Base-by-base conservation (phyloP, 345 rosid species). In the Lumnitzera racemosa region DNA sequence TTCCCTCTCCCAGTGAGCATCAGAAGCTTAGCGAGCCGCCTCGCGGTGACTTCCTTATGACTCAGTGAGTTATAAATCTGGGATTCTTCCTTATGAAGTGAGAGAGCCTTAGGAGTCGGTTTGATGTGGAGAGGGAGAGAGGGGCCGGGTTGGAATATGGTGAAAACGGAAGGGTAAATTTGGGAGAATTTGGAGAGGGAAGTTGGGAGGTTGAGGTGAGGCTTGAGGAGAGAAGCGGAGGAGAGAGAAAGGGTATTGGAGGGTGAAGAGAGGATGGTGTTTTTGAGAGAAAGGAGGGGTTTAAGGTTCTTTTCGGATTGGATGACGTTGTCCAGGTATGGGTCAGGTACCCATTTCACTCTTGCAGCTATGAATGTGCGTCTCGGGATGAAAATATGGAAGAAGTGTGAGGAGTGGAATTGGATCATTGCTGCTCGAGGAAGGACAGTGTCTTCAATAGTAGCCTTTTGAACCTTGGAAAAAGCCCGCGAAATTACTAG, bases 341-440 rank as follows among this genome's bases (percentile, higher is more conserved):
- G 74, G 29, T 91, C 98, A 25, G 67, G 64, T 0, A 83, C 96
- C 91, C 95, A 88, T 78, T 84, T 84, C 64, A 91, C 73, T 41
- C 70, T 76, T n/a, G 85, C 84, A 16, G 84, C 72, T 1, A 88
- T 70, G 72, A 88, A 91, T 59, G 67, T 77, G 25, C 91, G 85
- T 36, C 11, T 36, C 7, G 9, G 43, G 10, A 36, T 36, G 9
- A 36, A 36, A 36, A 4, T 3, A 9, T 27, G 5, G 31, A 27
- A 27, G 31, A 3, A 2, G 31, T 27, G 3, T 27, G 31, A 27
- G 31, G 31, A 27, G 31, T 36, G 43, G 43, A 36, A 9, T 36
- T 36, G 43, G 43, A 1, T 1, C 43, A 36, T 36, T 36, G 31
- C 31, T 27, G 31, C 5, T 27, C 4, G 31, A 2, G 31, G 31